These are phyloP conservation scores for Rhododendron kiyosumense DNA, from an alignment of 148 eudicot species.

Conservation along the genomic window DNA sequence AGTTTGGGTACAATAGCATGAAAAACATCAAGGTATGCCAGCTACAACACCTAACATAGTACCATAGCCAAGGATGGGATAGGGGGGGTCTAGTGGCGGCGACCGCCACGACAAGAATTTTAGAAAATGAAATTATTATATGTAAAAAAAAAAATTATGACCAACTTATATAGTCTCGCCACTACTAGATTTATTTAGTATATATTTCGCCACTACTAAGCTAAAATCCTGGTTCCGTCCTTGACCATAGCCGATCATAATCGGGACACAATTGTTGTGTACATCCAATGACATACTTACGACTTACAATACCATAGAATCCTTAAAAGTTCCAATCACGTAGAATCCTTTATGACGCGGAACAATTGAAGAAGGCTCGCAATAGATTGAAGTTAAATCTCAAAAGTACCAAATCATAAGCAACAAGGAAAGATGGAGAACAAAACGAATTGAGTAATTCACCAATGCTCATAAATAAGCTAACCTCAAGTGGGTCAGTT, in stretches of 20 bases:
- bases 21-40: not conserved
- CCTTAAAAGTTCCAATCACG: not conserved
- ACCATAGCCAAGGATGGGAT: no score
- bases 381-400: not conserved
- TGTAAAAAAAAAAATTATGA: no score
- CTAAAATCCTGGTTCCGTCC: no score
- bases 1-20: not conserved
- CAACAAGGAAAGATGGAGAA: not conserved
- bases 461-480: not conserved
- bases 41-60: not conserved
- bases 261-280: not conserved
- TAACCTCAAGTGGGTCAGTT: conserved; percentile 64
- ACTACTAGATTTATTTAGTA: no score
- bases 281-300: not conserved
- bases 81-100: no score
- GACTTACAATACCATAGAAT: not conserved
- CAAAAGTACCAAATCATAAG: not conserved
- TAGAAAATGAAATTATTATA: no score
- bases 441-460: not conserved
- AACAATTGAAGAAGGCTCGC: not conserved
- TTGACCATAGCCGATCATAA: not conserved
- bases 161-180: no score
- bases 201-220: no score
- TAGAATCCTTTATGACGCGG: not conserved
- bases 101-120: no score